Evolutionary conservation across 2,329 filamentous ascomycete species (phyloP).

Genomic region (Chaetomium sp.): DNA sequence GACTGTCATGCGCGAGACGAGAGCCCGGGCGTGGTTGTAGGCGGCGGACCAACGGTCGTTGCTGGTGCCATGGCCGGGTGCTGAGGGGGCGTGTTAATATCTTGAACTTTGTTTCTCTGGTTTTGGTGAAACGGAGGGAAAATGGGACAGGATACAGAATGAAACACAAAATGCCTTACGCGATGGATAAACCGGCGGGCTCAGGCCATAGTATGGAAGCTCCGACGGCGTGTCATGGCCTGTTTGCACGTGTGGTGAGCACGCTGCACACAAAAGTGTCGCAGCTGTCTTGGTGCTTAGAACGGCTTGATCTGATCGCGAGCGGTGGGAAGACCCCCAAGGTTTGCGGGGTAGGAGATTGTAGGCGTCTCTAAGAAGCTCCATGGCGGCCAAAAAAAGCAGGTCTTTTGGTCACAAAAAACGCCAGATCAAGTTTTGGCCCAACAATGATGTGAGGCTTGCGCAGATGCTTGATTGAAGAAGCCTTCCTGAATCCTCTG

Average conservation of each 20-base stretch:
- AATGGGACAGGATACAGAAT: neutral
- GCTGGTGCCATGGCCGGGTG: conserved; percentile 26
- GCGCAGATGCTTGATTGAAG: too few relatives aligned
- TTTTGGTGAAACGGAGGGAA: neutral
- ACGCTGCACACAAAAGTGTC: conserved; percentile 10
- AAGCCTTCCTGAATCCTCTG: too few relatives aligned
- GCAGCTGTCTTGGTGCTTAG: conserved; percentile 16
- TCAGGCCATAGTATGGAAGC: conserved; percentile 30
- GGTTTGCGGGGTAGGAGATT: conserved; percentile 4
- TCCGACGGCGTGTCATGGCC: conserved; percentile 19
- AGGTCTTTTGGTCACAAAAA: too few relatives aligned
- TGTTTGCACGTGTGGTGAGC: conserved; percentile 3
- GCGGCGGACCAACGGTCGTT: conserved; percentile 30
- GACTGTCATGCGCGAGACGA: conserved; percentile 34
- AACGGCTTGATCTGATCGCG: conserved; percentile 5
- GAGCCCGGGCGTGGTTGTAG: conserved; percentile 29
- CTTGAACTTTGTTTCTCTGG: conserved; percentile 6
- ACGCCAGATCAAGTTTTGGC: too few relatives aligned
- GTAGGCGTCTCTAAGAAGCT: conserved; percentile 10
- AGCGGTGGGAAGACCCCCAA: neutral
- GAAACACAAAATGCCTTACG: conserved; percentile 20
- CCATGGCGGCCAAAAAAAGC: conserved; percentile 1
- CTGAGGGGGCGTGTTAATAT: conserved; percentile 17
- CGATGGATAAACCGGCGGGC: conserved; percentile 31
- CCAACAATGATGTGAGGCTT: too few relatives aligned